Conservation (phyloP, 305 asterid species). For the Andrographis paniculata region DNA sequence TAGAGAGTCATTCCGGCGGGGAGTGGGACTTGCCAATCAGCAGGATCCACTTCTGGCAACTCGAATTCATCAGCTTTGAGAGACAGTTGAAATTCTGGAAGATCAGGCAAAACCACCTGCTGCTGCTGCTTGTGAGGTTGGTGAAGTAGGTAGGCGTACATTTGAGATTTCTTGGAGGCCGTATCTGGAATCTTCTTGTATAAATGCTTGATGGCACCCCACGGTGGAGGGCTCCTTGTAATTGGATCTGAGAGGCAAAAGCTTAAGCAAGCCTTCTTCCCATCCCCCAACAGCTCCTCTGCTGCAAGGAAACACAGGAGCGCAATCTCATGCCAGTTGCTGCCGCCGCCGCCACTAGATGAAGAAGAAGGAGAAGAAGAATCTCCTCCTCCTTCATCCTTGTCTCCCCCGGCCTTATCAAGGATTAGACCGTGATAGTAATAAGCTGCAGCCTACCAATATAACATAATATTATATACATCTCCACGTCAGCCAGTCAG, state of each 20-base stretch:
- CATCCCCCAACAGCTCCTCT: constrained; percentile 54
- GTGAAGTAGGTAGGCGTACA: constrained; percentile 58
- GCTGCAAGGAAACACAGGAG: constrained; percentile 57
- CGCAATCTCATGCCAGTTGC: constrained; percentile 55
- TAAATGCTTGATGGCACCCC: constrained; percentile 77
- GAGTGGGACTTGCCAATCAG: constrained; percentile 50
- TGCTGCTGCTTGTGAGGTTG: constrained; percentile 23
- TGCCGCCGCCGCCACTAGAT: too few relatives aligned
- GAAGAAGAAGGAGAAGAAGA: too few relatives aligned
- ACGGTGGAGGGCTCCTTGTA: constrained; percentile 74
- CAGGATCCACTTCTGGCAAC: constrained; percentile 51
- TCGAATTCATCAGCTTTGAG: constrained; percentile 70
- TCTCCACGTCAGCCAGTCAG: too few relatives aligned
- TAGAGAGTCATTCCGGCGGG: too few relatives aligned
- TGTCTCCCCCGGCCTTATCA: constrained; percentile 38
- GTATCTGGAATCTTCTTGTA: constrained; percentile 72
- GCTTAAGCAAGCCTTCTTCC: constrained; percentile 69
- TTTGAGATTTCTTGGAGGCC: constrained; percentile 63
- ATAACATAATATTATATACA: too few relatives aligned
- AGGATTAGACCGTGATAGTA: constrained; percentile 69
- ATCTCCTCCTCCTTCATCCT: too few relatives aligned
- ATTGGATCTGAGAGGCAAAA: constrained; percentile 72
- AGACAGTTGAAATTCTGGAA: constrained; percentile 76
- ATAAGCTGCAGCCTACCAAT: constrained; percentile 82
- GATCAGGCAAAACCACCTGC: constrained; percentile 57